Conservation (phyloP, 2,329 filamentous ascomycete genomes). For the Diaporthe ampelina region DNA sequence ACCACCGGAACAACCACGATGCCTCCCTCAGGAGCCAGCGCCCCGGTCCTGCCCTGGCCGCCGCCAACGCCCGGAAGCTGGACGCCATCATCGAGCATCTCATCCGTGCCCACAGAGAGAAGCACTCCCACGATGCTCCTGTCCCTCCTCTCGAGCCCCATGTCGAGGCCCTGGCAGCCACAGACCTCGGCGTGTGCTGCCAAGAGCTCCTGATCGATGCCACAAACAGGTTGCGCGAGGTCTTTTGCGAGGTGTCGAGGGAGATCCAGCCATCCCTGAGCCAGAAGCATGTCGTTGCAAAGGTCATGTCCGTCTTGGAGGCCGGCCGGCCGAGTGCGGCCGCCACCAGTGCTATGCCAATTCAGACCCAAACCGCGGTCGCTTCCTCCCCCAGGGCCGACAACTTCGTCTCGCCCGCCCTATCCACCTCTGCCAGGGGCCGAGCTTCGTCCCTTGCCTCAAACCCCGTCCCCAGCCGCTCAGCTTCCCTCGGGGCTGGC, state of each 20-base stretch:
- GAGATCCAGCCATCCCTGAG: conserved; percentile 56
- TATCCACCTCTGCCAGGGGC: conserved; percentile 39
- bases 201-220: conserved; percentile 62
- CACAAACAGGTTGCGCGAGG: conserved; percentile 60
- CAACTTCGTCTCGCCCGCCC: conserved; percentile 33
- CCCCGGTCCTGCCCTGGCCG: conserved; percentile 51
- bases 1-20: conserved; percentile 63
- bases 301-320: conserved; percentile 56
- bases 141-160: conserved; percentile 47
- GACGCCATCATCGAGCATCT: conserved; percentile 58
- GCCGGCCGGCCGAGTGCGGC: conserved; percentile 31
- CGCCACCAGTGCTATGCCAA: conserved; percentile 18
- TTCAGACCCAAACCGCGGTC: conserved; percentile 1
- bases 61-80: conserved; percentile 54
- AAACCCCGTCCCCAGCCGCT: conserved; percentile 14
- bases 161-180: conserved; percentile 49
- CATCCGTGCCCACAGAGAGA: conserved; percentile 61
- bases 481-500: conserved; percentile 30
- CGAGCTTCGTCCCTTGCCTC: conserved; percentile 40
- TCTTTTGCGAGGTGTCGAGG: conserved; percentile 65
- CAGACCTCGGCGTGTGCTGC: conserved; percentile 61
- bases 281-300: conserved; percentile 60
- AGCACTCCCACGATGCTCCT: conserved; percentile 57
- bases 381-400: conserved; percentile 36
- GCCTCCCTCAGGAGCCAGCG: conserved; percentile 52